A percentile compares a stretch with the other conserved stretches of the same genome.
Conservation (phyloP, 306 rosid genomes). For the Nissolia schottii region DNA sequence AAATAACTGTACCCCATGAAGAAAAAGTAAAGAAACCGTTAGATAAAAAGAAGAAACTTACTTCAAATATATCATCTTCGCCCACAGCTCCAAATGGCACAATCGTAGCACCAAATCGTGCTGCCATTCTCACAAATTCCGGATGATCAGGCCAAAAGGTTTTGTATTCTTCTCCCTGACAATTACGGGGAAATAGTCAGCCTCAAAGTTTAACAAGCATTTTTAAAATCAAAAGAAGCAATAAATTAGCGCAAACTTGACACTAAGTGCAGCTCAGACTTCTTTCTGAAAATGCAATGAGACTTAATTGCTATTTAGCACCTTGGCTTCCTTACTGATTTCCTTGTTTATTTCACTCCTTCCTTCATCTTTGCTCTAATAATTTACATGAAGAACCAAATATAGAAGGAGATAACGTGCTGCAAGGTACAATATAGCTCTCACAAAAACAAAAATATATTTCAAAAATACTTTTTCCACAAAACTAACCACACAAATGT, state of each 20-base stretch:
- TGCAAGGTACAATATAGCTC: neutral
- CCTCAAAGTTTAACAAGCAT: neutral
- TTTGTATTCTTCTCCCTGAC: conserved; percentile 85
- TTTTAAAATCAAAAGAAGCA: too few species aligned
- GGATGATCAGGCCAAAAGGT: conserved; percentile 80
- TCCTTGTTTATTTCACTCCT: too few species aligned
- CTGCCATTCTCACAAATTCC: conserved; percentile 97
- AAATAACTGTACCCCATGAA: neutral
- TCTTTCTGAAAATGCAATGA: too few species aligned
- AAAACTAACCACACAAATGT: neutral
- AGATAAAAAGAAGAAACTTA: conserved; percentile 38
- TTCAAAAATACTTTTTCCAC: neutral
- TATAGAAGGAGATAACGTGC: neutral
- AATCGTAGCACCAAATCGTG: conserved; percentile 85
- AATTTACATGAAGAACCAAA: too few species aligned
- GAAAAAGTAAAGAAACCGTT: neutral
- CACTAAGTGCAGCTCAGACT: too few species aligned
- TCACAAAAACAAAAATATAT: neutral
- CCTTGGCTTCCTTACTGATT: too few species aligned
- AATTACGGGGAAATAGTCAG: conserved; percentile 16
- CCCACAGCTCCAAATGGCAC: conserved; percentile 97
- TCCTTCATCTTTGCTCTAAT: too few species aligned
- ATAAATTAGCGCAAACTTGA: too few species aligned
- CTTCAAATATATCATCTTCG: conserved; percentile 78
- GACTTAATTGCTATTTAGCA: too few species aligned